phyloP scores from a whole-genome alignment of 345 rosid species.

The Euclidium syriacum region DNA sequence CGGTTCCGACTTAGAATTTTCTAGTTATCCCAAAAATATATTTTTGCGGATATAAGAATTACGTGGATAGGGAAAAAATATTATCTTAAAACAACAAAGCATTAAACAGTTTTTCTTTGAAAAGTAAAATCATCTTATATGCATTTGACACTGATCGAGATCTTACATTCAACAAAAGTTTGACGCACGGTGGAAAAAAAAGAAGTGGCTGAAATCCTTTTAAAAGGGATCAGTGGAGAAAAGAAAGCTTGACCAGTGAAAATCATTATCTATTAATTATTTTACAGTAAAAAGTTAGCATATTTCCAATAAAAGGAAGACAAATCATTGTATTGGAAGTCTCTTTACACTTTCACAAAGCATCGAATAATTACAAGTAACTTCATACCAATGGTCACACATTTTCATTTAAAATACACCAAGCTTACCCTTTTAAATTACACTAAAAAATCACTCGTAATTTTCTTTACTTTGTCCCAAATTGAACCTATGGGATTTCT shows the following conservation, averaged over 20 bases:
- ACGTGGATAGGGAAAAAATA: too few species aligned
- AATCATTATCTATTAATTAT: conserved; percentile 14
- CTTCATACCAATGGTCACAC: background rate
- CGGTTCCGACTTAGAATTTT: too few species aligned
- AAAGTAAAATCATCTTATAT: background rate
- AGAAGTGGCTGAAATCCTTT: conserved; percentile 6
- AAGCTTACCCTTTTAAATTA: background rate
- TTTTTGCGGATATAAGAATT: too few species aligned
- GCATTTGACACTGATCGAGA: conserved; percentile 1
- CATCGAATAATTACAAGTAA: conserved; percentile 23
- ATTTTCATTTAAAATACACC: background rate
- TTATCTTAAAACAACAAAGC: background rate
- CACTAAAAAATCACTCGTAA: background rate
- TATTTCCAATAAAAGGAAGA: conserved; percentile 13
- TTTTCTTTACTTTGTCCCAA: background rate
- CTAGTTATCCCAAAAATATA: too few species aligned
- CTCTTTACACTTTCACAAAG: conserved; percentile 23
- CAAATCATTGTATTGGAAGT: conserved; percentile 24
- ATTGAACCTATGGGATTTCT: background rate
- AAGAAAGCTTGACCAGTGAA: conserved; percentile 18
- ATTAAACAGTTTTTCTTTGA: background rate
- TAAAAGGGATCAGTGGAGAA: conserved; percentile 8
- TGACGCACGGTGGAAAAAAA: background rate
- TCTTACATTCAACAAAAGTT: conserved; percentile 1
- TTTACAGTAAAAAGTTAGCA: conserved; percentile 12